A percentile compares a stretch with the other conserved stretches of the same genome.
Conservation (phyloP, 805 yeast species). For the Clavispora asparagi region DNA sequence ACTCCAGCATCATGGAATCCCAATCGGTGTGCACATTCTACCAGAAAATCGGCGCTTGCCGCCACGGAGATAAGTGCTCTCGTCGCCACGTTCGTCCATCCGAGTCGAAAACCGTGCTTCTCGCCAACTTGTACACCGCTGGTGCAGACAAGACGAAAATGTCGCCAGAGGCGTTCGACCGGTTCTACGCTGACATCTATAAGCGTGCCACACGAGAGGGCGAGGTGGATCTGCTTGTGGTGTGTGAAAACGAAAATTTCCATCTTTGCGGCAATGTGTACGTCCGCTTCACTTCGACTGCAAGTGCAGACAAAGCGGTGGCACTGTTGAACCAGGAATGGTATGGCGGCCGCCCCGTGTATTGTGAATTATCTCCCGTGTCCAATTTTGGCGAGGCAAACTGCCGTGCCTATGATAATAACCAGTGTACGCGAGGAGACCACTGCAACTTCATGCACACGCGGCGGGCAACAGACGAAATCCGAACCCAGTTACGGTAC, state of each 20-base stretch:
- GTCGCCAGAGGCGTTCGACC: constrained; percentile 44
- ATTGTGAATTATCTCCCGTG: constrained; percentile 76
- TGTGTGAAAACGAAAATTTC: constrained; percentile 78
- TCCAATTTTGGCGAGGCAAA: constrained; percentile 62
- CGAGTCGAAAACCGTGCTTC: constrained; percentile 57
- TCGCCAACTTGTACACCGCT: constrained; percentile 61
- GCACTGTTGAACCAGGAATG: constrained; percentile 69
- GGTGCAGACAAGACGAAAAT: constrained; percentile 27
- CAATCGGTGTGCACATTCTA: constrained; percentile 50
- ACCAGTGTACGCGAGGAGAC: constrained; percentile 71
- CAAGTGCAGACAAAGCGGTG: constrained; percentile 57
- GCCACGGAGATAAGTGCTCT: constrained; percentile 88
- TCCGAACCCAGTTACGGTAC: constrained; percentile 36
- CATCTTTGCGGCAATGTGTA: constrained; percentile 87
- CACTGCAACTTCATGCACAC: constrained; percentile 86
- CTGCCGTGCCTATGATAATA: constrained; percentile 65
- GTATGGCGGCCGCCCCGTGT: constrained; percentile 76
- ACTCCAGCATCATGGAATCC: constrained; percentile 8
- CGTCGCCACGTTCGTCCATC: constrained; percentile 66
- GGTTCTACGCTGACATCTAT: constrained; percentile 68
- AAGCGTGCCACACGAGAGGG: constrained; percentile 51
- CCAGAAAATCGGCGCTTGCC: constrained; percentile 82
- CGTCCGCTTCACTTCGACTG: constrained; percentile 50
- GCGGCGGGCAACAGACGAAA: constrained; percentile 45
- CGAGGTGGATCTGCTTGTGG: constrained; percentile 54